Conservation (phyloP, 2,329 filamentous ascomycete genomes). For the Acarospora socialis region DNA sequence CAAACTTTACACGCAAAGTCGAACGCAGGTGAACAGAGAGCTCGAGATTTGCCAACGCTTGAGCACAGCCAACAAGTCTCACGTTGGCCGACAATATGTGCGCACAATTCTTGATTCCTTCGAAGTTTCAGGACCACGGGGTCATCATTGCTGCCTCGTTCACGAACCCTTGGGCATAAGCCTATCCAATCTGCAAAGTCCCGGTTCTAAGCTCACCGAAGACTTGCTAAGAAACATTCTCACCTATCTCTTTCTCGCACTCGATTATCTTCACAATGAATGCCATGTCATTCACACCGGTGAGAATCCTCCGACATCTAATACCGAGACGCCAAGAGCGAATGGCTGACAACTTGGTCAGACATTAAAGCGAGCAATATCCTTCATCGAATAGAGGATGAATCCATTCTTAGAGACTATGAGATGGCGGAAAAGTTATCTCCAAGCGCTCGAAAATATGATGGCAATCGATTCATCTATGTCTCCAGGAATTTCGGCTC, state of each 20-base stretch:
- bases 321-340: too few species aligned
- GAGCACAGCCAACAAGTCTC: constrained; percentile 19
- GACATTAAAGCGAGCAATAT: constrained; percentile 2
- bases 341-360: too few species aligned
- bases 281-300: constrained; percentile 30
- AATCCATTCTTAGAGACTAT: constrained; percentile 9
- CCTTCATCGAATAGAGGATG: constrained; percentile 10
- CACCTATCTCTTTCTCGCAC: too few species aligned
- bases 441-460: constrained; percentile 9
- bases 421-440: constrained; percentile 7
- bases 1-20: not conserved
- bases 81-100: constrained; percentile 22
- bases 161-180: constrained; percentile 27
- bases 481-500: constrained; percentile 7
- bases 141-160: constrained; percentile 24
- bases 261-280: constrained; percentile 29
- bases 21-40: constrained; percentile 18
- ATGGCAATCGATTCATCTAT: constrained; percentile 9
- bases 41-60: constrained; percentile 23
- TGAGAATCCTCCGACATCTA: too few species aligned
- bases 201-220: constrained; percentile 22
- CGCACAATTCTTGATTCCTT: constrained; percentile 24
- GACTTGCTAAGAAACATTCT: constrained; percentile 19
- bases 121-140: constrained; percentile 18
- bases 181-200: too few species aligned